Evolutionary conservation across 225 moss, liverwort and hornwort species (phyloP).

Genomic region (Ulota crispa): DNA sequence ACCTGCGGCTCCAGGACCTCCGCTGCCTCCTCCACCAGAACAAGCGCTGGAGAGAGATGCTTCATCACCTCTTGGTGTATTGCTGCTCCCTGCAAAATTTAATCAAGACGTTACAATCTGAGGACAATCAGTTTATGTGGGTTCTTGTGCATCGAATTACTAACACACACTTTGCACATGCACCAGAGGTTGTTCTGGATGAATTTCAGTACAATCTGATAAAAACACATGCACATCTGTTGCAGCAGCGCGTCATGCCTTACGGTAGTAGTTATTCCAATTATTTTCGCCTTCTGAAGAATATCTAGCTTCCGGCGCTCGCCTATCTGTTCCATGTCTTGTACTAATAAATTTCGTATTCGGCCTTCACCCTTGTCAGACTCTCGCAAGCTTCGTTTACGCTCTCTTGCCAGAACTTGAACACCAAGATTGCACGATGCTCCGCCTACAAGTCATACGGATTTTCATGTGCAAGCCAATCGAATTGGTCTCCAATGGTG

Average conservation of each 20-base stretch:
- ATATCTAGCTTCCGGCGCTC: conserved; percentile 33
- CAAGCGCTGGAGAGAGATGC: conserved; percentile 39
- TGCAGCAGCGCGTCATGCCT: background rate
- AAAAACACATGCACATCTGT: background rate
- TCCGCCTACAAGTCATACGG: conserved; percentile 34
- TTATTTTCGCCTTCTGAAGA: conserved; percentile 39
- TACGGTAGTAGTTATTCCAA: conserved; percentile 60
- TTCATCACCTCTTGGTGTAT: conserved; percentile 35
- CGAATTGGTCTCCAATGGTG: conserved; percentile 28
- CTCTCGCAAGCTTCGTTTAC: conserved; percentile 28
- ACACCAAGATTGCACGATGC: conserved; percentile 39
- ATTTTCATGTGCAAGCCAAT: conserved; percentile 44
- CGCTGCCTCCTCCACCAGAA: conserved; percentile 57
- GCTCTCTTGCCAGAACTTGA: conserved; percentile 40
- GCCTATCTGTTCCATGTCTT: conserved; percentile 30
- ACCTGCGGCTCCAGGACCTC: conserved; percentile 59
- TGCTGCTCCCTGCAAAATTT: conserved; percentile 49
- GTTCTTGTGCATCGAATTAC: background rate
- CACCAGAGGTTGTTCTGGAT: background rate
- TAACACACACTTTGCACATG: background rate
- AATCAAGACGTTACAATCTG: background rate
- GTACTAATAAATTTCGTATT: conserved; percentile 32
- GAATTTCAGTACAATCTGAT: background rate
- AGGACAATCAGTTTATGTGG: background rate
- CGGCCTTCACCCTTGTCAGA: conserved; percentile 24